Conservation (phyloP, 768 basidiomycete species). For the Auriculariales sp. region DNA sequence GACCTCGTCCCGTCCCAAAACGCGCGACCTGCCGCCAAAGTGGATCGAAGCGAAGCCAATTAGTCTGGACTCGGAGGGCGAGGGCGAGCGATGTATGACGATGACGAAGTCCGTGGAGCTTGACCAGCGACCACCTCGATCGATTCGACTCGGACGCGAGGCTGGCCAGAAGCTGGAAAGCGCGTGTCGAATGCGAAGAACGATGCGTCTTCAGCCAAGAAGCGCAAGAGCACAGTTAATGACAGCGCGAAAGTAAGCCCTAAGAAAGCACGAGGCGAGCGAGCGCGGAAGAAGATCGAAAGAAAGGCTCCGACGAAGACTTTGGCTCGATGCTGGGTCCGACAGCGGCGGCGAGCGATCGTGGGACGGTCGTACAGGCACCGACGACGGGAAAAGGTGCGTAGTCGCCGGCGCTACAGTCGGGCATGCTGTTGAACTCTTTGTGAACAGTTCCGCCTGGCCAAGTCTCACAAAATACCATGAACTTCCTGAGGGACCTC, state of each 20-base stretch:
- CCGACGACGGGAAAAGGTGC: constrained; percentile 67
- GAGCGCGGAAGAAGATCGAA: constrained; percentile 13
- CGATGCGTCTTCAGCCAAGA: no score
- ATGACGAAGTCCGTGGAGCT: no score
- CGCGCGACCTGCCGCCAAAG: no score
- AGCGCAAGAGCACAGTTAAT: no score
- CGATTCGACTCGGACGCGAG: constrained; percentile 9
- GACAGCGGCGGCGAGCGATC: constrained; percentile 52
- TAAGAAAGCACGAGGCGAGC: constrained; percentile 12
- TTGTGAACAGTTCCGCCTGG: constrained; percentile 55
- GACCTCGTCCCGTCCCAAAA: no score
- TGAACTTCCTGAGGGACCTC: constrained; percentile 61
- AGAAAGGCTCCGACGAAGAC: constrained; percentile 12
- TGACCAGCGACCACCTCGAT: constrained; percentile 23
- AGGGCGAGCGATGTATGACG: no score
- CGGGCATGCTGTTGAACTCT: no score
- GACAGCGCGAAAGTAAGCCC: no score
- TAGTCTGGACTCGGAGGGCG: no score
- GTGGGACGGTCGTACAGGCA: constrained; percentile 65
- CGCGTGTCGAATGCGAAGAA: no score
- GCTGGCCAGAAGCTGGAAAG: constrained; percentile 15
- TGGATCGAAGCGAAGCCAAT: no score
- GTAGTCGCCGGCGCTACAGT: constrained; percentile 11
- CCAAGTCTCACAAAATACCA: constrained; percentile 70
- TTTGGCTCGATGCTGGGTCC: constrained; percentile 28